A percentile compares a stretch with the other conserved stretches of the same genome.
These are phyloP conservation scores for Marasmius oreades DNA, from an alignment of 1,284 basidiomycete genomes.

Conservation along the genomic window DNA sequence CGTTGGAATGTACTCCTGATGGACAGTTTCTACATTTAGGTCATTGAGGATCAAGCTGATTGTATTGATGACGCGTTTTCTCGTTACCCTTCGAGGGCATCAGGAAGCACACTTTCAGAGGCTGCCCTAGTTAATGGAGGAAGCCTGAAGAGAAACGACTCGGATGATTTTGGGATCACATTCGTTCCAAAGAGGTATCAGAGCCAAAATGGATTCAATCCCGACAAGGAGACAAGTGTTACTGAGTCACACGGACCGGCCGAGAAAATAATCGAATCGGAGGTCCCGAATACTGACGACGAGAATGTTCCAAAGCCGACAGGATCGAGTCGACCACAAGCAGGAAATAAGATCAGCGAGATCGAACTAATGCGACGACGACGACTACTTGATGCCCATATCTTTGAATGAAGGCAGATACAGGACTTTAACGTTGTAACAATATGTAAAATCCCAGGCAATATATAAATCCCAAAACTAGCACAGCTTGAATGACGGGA, in stretches of 20 bases:
- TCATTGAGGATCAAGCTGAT: slow-evolving; percentile 86
- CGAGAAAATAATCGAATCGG: neutral
- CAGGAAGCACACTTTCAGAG: neutral
- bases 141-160: slow-evolving; percentile 47
- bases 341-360: slow-evolving; percentile 69
- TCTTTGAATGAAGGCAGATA: slow-evolving; percentile 33
- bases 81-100: slow-evolving; percentile 25
- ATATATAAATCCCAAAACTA: neutral
- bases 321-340: slow-evolving; percentile 34
- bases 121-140: neutral
- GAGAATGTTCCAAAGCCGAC: slow-evolving; percentile 22
- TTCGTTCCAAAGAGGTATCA: slow-evolving; percentile 61
- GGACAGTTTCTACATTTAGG: slow-evolving; percentile 26
- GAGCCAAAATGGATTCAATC: slow-evolving; percentile 16
- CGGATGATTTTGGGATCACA: slow-evolving; percentile 64
- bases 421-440: neutral
- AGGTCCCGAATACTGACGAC: slow-evolving; percentile 6
- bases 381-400: slow-evolving; percentile 64
- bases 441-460: neutral
- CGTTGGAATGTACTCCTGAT: neutral
- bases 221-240: slow-evolving; percentile 10
- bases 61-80: slow-evolving; percentile 88
- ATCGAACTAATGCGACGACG: slow-evolving; percentile 77
- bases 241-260: neutral
- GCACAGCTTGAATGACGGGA: neutral